Evolutionary conservation across 169 alveolate species (phyloP).

Genomic region (Eimeria acervulina): DNA sequence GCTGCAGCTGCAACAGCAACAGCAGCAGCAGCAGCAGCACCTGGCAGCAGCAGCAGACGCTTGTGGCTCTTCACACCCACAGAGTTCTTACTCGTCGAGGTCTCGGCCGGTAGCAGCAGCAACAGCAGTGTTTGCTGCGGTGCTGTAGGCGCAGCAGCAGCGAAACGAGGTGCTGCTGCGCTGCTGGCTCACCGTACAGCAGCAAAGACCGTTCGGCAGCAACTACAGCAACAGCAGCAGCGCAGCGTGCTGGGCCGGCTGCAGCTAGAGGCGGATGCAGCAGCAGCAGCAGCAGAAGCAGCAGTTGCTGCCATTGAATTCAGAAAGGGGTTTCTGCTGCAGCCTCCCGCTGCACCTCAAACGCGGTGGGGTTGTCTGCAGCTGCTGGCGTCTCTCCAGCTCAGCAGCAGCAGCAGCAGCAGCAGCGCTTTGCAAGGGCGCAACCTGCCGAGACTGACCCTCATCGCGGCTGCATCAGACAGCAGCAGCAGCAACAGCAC

Average conservation of each 20-base stretch:
- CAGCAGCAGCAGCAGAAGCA: conserved; percentile 65
- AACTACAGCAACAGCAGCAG: conserved; percentile 54
- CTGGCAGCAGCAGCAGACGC: conserved; percentile 41
- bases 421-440: neutral
- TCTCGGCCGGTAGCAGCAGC: conserved; percentile 52
- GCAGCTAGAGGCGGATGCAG: conserved; percentile 47
- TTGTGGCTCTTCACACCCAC: conserved; percentile 61
- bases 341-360: conserved; percentile 2
- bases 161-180: conserved; percentile 66
- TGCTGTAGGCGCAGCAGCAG: conserved; percentile 65
- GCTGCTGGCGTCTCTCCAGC: conserved; percentile 9
- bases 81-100: conserved; percentile 41
- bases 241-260: conserved; percentile 53
- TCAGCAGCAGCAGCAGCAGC: conserved; percentile 31
- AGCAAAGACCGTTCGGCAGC: conserved; percentile 58
- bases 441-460: conserved; percentile 50
- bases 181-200: conserved; percentile 45
- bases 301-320: conserved; percentile 63
- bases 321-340: neutral
- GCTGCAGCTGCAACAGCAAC: neutral
- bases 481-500: conserved; percentile 2
- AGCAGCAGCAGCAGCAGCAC: conserved; percentile 34
- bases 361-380: conserved; percentile 56
- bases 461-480: neutral
- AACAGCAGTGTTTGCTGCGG: conserved; percentile 49